These are phyloP conservation scores for Cymbidium sinense DNA, from an alignment of 106 monocot genomes.

Conservation along the genomic window DNA sequence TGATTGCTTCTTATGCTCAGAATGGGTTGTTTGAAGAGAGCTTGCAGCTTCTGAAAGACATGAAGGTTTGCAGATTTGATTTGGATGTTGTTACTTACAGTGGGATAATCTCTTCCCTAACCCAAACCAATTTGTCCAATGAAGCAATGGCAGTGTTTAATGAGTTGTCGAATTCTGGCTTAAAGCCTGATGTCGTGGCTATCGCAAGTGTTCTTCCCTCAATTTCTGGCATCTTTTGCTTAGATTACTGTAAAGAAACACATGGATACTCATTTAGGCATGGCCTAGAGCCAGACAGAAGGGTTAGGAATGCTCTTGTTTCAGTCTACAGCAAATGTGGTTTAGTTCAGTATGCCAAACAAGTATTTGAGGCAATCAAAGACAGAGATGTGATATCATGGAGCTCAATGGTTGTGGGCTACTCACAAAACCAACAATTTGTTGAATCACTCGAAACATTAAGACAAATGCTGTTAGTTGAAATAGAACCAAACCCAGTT, in stretches of 20 bases:
- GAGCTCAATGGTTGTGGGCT: conserved; percentile 58
- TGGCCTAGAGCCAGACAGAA: conserved; percentile 29
- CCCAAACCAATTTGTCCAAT: conserved; percentile 21
- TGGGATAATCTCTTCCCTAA: conserved; percentile 59
- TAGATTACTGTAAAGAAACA: conserved; percentile 39
- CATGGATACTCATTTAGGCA: conserved; percentile 42
- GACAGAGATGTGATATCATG: conserved; percentile 60
- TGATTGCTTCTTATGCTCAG: conserved; percentile 51
- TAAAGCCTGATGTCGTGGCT: conserved; percentile 40
- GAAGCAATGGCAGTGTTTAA: conserved; percentile 36
- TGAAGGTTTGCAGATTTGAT: conserved; percentile 29
- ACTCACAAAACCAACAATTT: conserved; percentile 34
- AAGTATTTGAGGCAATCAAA: conserved; percentile 24
- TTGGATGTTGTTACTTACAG: conserved; percentile 58
- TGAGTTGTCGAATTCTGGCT: conserved; percentile 28
- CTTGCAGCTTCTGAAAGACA: conserved; percentile 34
- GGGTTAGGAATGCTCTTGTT: conserved; percentile 58
- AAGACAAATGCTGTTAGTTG: conserved; percentile 29
- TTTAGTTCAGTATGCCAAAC: conserved; percentile 12
- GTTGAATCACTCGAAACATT: conserved; percentile 36
- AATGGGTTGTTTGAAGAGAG: conserved; percentile 43
- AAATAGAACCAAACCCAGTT: conserved; percentile 37
- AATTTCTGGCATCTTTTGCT: conserved; percentile 15
- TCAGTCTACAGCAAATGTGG: conserved; percentile 43
- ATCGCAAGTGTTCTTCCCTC: conserved; percentile 54